Evolutionary conservation across 371 early-diverging fungal species (phyloP).

Genomic region (Sporodiniella umbellata): DNA sequence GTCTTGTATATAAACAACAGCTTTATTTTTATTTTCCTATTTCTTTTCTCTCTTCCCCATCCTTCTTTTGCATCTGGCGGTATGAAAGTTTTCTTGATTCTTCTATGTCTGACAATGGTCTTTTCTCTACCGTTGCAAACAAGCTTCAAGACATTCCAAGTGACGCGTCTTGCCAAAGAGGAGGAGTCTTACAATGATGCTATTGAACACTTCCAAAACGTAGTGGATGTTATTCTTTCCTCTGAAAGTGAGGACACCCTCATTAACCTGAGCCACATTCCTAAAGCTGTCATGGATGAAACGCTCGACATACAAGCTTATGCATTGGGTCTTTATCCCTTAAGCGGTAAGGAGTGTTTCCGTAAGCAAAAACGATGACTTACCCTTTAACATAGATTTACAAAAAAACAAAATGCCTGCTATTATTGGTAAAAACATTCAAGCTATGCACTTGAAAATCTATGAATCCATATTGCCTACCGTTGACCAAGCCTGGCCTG

Average conservation of each 20-base stretch:
- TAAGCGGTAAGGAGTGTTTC: constrained; percentile 11
- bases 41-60: not conserved
- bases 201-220: constrained; percentile 24
- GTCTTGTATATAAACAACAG: too few species aligned
- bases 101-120: not conserved
- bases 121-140: not conserved
- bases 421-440: constrained; percentile 19
- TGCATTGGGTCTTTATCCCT: constrained; percentile 5
- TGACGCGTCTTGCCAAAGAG: not conserved
- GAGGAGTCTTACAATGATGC: constrained; percentile 1
- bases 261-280: constrained; percentile 22
- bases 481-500: constrained; percentile 7
- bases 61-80: not conserved
- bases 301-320: constrained; percentile 8
- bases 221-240: constrained; percentile 30
- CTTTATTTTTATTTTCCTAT: not conserved
- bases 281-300: constrained; percentile 1
- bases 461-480: constrained; percentile 10
- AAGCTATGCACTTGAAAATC: constrained; percentile 14
- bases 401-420: constrained; percentile 10
- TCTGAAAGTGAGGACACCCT: constrained; percentile 32
- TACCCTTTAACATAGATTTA: constrained; percentile 13
- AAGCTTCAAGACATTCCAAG: not conserved
- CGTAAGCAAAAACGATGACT: too few species aligned
- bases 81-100: not conserved